Evolutionary conservation across 805 yeast species (phyloP), one percentile per base, ranked within the genome.

Genomic region (Candida coquimbonensis): DNA sequence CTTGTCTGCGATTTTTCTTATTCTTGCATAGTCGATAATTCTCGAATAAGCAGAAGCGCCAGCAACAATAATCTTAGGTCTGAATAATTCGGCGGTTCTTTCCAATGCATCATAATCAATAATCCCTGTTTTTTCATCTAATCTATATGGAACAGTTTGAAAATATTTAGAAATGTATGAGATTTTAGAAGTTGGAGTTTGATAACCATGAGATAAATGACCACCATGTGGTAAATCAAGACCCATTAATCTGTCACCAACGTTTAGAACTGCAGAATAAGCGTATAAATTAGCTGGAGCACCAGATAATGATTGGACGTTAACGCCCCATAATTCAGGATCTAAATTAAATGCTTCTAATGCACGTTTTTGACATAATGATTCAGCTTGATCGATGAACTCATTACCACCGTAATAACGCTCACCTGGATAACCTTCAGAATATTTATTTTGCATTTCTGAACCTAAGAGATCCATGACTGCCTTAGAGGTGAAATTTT

Each of bases 401-500:
- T 93, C 95, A 69, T 93, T 93, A 66, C 98, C 98, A 68, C 99
- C 99, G 67, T 93, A 93, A 76, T 93, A 93, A 69, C 99, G 83
- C 53, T 95, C 97, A 55, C 98, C 98, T 49, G 99, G 99, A 73
- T 93, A 91, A 52, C 99, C 99, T 73, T 93, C 99, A 36, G 97
- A 89, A 74, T 93, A 93, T 75, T 93, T 93, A 81, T 93, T 93
- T 67, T 87, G 87, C 96, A 93, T 88, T 66, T 95, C 96, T 43
- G 98, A 84, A 56, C 99, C 99, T 61, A 91, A 81, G 32, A 95
- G 87, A 62, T 93, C 98, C 73, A 91, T 86, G 40, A 93, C 99
- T 37, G 98, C 86, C 56, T 85, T 85, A 45, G 97, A 86, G 47
- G 99, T 93, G 75, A 91, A 90, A 71, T 93, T 93, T 74, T 93